phyloP scores from a whole-genome alignment of 108 stramenopile species.

The Skeletonema grethae region DNA sequence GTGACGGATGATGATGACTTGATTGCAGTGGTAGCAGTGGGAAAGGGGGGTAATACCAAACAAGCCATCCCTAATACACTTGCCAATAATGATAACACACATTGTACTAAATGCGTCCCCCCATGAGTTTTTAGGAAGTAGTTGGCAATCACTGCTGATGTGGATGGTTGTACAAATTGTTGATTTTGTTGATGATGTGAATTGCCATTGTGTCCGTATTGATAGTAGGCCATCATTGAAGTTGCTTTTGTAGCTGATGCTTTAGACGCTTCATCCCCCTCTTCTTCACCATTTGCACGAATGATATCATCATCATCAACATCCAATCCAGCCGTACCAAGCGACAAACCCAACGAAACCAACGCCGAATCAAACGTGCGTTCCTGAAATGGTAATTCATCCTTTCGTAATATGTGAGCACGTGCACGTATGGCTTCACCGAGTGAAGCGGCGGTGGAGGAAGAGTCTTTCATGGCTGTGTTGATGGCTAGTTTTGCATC shows the following conservation, averaged over 20 bases:
- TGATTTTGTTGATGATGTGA: conserved; percentile 27
- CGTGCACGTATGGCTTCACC: conserved; percentile 68
- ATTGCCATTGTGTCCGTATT: conserved; percentile 15
- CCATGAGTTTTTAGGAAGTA: conserved; percentile 86
- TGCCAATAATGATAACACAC: conserved; percentile 62
- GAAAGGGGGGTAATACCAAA: conserved; percentile 33
- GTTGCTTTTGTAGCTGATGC: background rate
- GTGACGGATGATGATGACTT: background rate
- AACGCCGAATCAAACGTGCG: conserved; percentile 25
- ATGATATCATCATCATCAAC: background rate
- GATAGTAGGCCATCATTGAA: conserved; percentile 16
- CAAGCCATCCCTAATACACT: conserved; percentile 50
- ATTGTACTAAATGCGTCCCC: conserved; percentile 76
- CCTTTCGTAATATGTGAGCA: conserved; percentile 9
- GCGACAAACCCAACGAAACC: conserved; percentile 47
- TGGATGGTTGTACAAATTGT: conserved; percentile 58
- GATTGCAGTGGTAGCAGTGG: conserved; percentile 1
- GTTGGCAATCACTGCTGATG: conserved; percentile 67
- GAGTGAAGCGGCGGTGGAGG: conserved; percentile 59
- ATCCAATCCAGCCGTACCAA: conserved; percentile 44
- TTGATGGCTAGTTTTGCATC: conserved; percentile 47
- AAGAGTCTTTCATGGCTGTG: conserved; percentile 59
- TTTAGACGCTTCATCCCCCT: conserved; percentile 32
- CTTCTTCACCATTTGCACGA: background rate
- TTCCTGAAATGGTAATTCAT: conserved; percentile 7